These are phyloP conservation scores for Pseudisothecium myosuroides DNA, from an alignment of 225 moss, liverwort and hornwort genomes.

Conservation along the genomic window DNA sequence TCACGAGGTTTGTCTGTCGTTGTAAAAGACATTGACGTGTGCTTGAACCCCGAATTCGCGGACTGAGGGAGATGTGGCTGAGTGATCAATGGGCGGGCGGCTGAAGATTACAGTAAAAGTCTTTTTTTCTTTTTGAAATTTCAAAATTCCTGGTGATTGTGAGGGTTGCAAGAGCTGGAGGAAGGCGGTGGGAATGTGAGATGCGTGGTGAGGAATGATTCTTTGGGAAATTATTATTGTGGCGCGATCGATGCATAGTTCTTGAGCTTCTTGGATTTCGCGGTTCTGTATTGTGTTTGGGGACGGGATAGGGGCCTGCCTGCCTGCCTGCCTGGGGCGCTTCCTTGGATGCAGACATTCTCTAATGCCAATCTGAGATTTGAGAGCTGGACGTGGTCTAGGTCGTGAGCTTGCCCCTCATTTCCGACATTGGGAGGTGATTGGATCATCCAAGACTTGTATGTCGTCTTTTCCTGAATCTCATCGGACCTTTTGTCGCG, in stretches of 20 bases:
- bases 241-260: neutral
- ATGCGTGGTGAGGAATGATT: neutral
- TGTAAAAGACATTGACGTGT: neutral
- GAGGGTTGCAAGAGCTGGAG: neutral
- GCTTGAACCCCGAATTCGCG: neutral
- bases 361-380: neutral
- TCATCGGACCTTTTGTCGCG: neutral
- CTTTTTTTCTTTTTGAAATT: neutral
- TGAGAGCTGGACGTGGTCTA: neutral
- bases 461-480: neutral
- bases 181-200: neutral
- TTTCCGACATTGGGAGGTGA: neutral
- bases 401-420: neutral
- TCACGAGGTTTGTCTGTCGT: neutral
- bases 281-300: neutral
- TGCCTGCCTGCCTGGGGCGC: neutral
- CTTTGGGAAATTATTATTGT: neutral
- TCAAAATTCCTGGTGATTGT: neutral
- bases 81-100: neutral
- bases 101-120: neutral
- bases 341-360: neutral
- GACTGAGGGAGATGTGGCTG: neutral
- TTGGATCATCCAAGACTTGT: neutral
- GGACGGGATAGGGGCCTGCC: neutral
- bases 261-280: neutral